A percentile compares a stretch with the other conserved stretches of the same genome.
phyloP scores from a whole-genome alignment of 306 rosid genomes.

The Lagenaria siceraria region DNA sequence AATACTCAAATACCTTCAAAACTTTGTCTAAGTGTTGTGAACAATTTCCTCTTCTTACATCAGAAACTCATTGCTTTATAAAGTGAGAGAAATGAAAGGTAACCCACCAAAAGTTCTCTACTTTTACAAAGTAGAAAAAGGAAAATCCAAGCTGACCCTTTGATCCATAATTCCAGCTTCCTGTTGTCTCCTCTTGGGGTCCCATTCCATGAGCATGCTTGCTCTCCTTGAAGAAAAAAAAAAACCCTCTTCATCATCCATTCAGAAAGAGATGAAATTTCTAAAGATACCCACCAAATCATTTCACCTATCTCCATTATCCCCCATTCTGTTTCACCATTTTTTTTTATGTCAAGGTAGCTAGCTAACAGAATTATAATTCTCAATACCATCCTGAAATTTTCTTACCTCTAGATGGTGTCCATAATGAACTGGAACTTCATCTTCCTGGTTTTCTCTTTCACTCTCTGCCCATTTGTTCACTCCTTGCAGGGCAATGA shows the following conservation, averaged over 20 bases:
- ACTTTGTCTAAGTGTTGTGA: background rate
- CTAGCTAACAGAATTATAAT: background rate
- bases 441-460: slow-evolving; percentile 19
- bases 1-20: background rate
- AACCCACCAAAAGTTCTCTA: background rate
- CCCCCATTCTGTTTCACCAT: background rate
- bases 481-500: slow-evolving; percentile 25
- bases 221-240: slow-evolving; percentile 10
- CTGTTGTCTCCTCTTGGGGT: slow-evolving; percentile 12
- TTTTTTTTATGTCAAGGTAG: background rate
- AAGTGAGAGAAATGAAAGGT: background rate
- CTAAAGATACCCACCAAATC: background rate
- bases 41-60: background rate
- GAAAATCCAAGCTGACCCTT: background rate
- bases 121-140: background rate
- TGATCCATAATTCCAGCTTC: slow-evolving; percentile 7
- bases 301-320: background rate
- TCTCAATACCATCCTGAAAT: background rate
- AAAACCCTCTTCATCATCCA: slow-evolving; percentile 4
- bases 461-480: slow-evolving; percentile 24
- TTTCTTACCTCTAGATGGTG: background rate
- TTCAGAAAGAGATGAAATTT: background rate
- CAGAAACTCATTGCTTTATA: background rate
- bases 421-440: slow-evolving; percentile 4
- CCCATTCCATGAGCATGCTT: slow-evolving; percentile 27